A percentile compares a stretch with the other conserved stretches of the same genome.
phyloP scores from a whole-genome alignment of 2,329 filamentous ascomycete genomes.

The Talaromyces sp. region DNA sequence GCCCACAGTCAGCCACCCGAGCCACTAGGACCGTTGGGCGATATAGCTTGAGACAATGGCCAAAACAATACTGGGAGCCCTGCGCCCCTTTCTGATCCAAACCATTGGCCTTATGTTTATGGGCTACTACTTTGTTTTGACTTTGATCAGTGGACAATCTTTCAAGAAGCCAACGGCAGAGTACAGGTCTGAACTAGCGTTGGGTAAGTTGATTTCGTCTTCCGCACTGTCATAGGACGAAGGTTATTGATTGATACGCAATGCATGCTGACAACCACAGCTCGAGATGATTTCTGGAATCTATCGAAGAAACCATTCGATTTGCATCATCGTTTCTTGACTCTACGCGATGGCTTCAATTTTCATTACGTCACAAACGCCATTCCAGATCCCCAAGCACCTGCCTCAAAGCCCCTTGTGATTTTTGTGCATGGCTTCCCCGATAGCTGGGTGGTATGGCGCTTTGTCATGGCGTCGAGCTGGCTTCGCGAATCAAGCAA shows the following conservation, averaged over 20 bases:
- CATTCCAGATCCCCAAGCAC: constrained; percentile 23
- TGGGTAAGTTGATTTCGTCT: constrained; percentile 32
- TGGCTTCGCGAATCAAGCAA: constrained; percentile 39
- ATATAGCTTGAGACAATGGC: constrained; percentile 24
- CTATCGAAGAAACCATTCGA: constrained; percentile 46
- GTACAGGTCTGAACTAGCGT: constrained; percentile 38
- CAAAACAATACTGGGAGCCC: constrained; percentile 19
- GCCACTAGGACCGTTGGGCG: not conserved
- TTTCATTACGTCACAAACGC: constrained; percentile 54
- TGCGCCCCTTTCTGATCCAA: constrained; percentile 24
- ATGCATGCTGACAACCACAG: constrained; percentile 30
- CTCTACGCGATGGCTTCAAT: constrained; percentile 46
- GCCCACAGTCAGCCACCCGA: not conserved
- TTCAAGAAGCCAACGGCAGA: constrained; percentile 39
- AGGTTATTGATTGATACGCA: no score
- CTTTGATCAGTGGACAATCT: constrained; percentile 33
- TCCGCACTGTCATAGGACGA: not conserved
- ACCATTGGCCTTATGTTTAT: constrained; percentile 38
- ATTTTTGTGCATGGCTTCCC: constrained; percentile 60
- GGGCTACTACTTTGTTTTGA: constrained; percentile 30
- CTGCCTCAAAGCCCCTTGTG: constrained; percentile 39
- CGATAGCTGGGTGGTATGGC: constrained; percentile 56
- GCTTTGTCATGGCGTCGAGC: constrained; percentile 44
- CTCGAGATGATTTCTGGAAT: constrained; percentile 53
- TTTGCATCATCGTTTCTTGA: constrained; percentile 52